Conservation (phyloP, 1,284 basidiomycete species). For the Cryptococcus jaspeensis region DNA sequence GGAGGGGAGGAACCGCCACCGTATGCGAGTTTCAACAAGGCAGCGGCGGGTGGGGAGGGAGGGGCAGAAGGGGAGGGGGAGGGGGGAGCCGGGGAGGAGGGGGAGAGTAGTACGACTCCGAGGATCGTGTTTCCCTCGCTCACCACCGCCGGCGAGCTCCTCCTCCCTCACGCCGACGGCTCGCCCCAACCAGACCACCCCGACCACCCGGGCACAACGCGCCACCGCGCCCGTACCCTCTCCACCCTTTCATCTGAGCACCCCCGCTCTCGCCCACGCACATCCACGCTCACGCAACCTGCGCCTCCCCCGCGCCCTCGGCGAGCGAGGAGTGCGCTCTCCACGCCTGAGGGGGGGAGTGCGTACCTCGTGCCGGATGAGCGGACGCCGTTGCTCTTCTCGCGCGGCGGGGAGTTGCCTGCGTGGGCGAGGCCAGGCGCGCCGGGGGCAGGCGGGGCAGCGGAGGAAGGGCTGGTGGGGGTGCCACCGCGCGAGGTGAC, state of each 20-base stretch:
- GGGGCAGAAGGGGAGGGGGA: neutral
- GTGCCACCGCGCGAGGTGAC: neutral
- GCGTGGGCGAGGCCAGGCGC: neutral
- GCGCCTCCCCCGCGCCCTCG: neutral
- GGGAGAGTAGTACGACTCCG: neutral
- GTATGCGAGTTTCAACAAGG: slow-evolving; percentile 29
- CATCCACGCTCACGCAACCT: slow-evolving; percentile 2
- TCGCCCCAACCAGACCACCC: neutral
- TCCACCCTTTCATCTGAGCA: slow-evolving; percentile 11
- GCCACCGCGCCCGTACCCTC: slow-evolving; percentile 26
- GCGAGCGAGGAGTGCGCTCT: neutral
- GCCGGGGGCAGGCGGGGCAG: neutral
- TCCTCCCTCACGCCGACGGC: neutral
- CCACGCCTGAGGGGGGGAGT: slow-evolving; percentile 2
- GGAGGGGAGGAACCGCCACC: slow-evolving; percentile 43
- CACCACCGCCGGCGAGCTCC: no score
- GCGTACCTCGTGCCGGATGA: slow-evolving; percentile 19
- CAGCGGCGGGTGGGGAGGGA: neutral
- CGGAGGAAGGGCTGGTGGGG: neutral
- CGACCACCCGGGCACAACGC: neutral
- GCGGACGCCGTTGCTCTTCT: slow-evolving; percentile 26
- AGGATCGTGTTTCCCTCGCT: neutral
- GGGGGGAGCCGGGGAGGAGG: neutral
- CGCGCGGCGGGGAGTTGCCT: neutral
- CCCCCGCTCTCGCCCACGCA: slow-evolving; percentile 8